phyloP scores from a whole-genome alignment of 257 asterid species.

The Handroanthus guayacan region DNA sequence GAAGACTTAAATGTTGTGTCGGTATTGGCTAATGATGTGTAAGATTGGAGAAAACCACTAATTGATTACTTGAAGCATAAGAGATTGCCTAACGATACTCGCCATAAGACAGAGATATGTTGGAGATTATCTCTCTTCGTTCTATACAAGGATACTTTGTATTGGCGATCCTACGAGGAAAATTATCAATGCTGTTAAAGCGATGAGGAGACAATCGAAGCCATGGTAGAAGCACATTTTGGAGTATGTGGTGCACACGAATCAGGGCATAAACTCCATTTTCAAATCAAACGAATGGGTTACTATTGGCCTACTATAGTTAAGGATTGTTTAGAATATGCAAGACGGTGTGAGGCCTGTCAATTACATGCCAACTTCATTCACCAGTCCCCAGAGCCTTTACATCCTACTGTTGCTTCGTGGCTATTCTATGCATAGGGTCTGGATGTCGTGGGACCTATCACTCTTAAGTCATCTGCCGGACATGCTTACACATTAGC shows the following conservation, averaged over 20 bases:
- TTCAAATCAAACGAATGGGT: background rate
- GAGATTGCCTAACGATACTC: background rate
- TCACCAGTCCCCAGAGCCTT: background rate
- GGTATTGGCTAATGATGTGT: no score
- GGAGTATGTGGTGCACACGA: background rate
- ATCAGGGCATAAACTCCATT: background rate
- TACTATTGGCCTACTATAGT: conserved; percentile 6
- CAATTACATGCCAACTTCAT: background rate
- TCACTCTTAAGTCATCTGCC: background rate
- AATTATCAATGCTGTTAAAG: background rate
- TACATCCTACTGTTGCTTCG: background rate
- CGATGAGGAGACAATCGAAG: background rate
- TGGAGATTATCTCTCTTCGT: background rate
- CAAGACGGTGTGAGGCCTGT: background rate
- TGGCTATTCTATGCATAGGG: conserved; percentile 11
- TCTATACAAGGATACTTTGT: background rate
- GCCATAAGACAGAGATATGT: background rate
- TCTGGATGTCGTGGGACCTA: background rate
- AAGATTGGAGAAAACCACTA: no score
- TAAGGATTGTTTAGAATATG: background rate
- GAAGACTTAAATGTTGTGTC: no score
- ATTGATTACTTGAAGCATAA: no score
- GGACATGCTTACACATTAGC: background rate
- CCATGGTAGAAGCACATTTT: background rate
- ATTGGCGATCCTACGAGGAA: background rate